Evolutionary conservation across 2,329 filamentous ascomycete genomes (phyloP).

Genomic region (Ilyonectria robusta): DNA sequence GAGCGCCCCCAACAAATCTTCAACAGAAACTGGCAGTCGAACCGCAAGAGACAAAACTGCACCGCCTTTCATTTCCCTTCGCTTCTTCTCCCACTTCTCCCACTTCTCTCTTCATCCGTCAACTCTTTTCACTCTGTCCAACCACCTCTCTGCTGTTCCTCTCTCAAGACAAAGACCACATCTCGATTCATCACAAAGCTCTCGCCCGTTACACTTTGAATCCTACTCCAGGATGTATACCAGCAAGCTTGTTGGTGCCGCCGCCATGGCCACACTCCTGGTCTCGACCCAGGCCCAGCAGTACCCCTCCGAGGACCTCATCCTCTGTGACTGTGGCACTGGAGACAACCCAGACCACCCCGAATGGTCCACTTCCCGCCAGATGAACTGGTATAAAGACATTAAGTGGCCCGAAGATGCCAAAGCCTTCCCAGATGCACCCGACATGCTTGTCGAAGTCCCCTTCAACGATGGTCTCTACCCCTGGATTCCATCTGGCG

Average conservation of each 20-base stretch:
- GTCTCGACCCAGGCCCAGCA: constrained; percentile 42
- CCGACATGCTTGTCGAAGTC: constrained; percentile 57
- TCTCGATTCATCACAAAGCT: neutral
- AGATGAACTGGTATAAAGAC: constrained; percentile 60
- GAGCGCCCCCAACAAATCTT: constrained; percentile 24
- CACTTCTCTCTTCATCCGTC: constrained; percentile 12
- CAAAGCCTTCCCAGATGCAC: constrained; percentile 53
- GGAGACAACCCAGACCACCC: constrained; percentile 57
- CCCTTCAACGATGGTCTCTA: constrained; percentile 56
- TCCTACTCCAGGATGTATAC: constrained; percentile 40
- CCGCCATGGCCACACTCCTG: constrained; percentile 44
- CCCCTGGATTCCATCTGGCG: constrained; percentile 56
- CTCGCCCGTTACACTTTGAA: neutral
- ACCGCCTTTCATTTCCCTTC: neutral
- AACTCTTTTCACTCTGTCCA: neutral
- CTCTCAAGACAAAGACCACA: constrained; percentile 9
- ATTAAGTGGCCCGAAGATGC: constrained; percentile 54
- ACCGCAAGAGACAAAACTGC: neutral
- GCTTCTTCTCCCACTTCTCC: constrained; percentile 3
- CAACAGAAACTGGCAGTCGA: neutral
- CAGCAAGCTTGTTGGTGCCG: constrained; percentile 41
- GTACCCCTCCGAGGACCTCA: constrained; percentile 54
- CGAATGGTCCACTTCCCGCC: constrained; percentile 60
- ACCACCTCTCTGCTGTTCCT: neutral
- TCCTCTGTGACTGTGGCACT: constrained; percentile 60